Conservation (phyloP, 176 grass and related monocot species). For the Dendrocalamus sinicus region DNA sequence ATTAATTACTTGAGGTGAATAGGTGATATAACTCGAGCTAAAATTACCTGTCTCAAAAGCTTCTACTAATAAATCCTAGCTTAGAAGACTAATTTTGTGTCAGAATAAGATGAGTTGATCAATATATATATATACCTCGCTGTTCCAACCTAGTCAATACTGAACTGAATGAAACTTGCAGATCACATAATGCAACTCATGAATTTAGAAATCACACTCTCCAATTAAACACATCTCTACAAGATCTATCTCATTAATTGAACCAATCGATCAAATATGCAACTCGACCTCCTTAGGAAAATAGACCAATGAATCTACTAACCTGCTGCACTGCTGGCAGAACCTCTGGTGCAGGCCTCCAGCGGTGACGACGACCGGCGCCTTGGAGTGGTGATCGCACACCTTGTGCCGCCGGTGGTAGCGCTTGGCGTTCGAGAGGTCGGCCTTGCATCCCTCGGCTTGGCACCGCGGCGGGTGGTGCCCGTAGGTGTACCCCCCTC, state of each 20-base stretch:
- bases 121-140: background rate
- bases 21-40: background rate
- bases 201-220: background rate
- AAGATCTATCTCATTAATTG: slow-evolving; percentile 39
- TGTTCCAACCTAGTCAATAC: background rate
- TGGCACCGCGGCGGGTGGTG: slow-evolving; percentile 78
- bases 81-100: background rate
- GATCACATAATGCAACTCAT: slow-evolving; percentile 18
- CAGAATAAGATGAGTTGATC: background rate
- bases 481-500: slow-evolving; percentile 57
- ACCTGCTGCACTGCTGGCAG: slow-evolving; percentile 94
- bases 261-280: background rate
- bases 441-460: slow-evolving; percentile 75
- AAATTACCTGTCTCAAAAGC: background rate
- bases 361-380: slow-evolving; percentile 60
- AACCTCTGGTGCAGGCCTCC: slow-evolving; percentile 76
- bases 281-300: background rate
- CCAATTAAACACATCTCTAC: background rate
- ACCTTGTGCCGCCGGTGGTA: slow-evolving; percentile 88
- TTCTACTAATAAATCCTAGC: background rate
- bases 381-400: slow-evolving; percentile 84
- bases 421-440: slow-evolving; percentile 71
- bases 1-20: slow-evolving; percentile 13
- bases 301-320: background rate
- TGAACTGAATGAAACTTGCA: slow-evolving; percentile 21